Conservation (phyloP, 2,329 filamentous ascomycete genomes). For the Achaetomium macrosporum region DNA sequence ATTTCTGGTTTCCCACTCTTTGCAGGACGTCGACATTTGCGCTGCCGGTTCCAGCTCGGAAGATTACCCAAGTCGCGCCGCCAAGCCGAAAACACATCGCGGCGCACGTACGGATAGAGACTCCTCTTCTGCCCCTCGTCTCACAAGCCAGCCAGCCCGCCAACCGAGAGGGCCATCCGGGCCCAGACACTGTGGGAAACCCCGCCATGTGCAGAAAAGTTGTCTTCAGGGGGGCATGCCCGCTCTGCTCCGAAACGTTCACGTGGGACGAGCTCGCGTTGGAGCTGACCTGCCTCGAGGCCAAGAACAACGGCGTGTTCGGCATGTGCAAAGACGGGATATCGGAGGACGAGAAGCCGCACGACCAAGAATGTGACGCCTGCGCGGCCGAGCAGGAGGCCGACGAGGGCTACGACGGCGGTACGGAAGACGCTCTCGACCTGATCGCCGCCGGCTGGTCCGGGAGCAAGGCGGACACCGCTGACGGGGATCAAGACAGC, state of each 20-base stretch:
- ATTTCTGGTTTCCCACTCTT: too few relatives aligned
- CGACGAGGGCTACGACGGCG: constrained; percentile 34
- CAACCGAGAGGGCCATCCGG: not conserved
- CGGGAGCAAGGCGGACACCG: constrained; percentile 11
- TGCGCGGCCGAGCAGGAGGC: constrained; percentile 40
- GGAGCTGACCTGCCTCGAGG: constrained; percentile 43
- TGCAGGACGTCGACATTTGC: too few relatives aligned
- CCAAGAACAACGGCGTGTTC: constrained; percentile 43
- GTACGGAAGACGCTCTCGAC: constrained; percentile 29
- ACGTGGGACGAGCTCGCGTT: constrained; percentile 42
- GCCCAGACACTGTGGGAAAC: not conserved
- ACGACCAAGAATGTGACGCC: constrained; percentile 43
- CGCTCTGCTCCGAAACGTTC: constrained; percentile 36
- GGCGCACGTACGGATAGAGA: not conserved
- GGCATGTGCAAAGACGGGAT: constrained; percentile 39
- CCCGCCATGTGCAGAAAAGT: constrained; percentile 42
- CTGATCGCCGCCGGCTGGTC: constrained; percentile 3
- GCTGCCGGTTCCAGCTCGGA: too few relatives aligned
- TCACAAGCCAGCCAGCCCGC: not conserved
- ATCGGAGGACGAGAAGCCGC: constrained; percentile 38
- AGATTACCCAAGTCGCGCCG: too few relatives aligned
- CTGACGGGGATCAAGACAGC: constrained; percentile 18
- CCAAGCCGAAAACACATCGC: too few relatives aligned
- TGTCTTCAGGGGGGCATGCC: constrained; percentile 40
- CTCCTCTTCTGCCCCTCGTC: not conserved